These are phyloP conservation scores for Entomortierella lignicola DNA, from an alignment of 192 early-diverging fungal genomes.

Conservation along the genomic window DNA sequence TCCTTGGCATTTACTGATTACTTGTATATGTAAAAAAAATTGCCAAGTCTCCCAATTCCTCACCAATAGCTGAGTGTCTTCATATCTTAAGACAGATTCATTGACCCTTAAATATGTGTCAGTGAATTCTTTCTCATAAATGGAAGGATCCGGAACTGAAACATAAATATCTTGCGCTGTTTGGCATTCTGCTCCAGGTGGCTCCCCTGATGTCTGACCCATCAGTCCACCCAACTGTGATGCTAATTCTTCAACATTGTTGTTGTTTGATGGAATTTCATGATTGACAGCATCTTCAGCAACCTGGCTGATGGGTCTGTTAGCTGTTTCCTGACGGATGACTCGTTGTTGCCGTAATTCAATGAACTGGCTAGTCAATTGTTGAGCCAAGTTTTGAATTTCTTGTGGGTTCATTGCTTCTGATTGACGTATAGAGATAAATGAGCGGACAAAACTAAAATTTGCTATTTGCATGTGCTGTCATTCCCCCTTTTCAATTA, in stretches of 20 bases:
- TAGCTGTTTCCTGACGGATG: background rate
- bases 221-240: slow-evolving; percentile 4
- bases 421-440: too few relatives aligned
- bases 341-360: slow-evolving; percentile 2
- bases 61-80: slow-evolving; percentile 50
- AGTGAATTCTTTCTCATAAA: slow-evolving; percentile 34
- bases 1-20: too few relatives aligned
- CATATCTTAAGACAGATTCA: slow-evolving; percentile 26
- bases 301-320: too few relatives aligned
- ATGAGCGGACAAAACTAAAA: too few relatives aligned
- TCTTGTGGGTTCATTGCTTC: slow-evolving; percentile 9
- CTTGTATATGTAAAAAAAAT: background rate
- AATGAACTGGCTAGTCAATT: slow-evolving; percentile 14
- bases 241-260: slow-evolving; percentile 10
- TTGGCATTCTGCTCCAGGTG: background rate
- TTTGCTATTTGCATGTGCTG: too few relatives aligned
- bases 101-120: slow-evolving; percentile 12
- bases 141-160: slow-evolving; percentile 29
- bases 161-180: too few relatives aligned
- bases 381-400: slow-evolving; percentile 18
- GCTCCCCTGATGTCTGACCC: too few relatives aligned
- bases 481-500: too few relatives aligned
- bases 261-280: background rate
- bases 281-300: too few relatives aligned
- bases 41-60: background rate